Conservation (phyloP, 1,284 basidiomycete genomes). For the Agaricales sp. region DNA sequence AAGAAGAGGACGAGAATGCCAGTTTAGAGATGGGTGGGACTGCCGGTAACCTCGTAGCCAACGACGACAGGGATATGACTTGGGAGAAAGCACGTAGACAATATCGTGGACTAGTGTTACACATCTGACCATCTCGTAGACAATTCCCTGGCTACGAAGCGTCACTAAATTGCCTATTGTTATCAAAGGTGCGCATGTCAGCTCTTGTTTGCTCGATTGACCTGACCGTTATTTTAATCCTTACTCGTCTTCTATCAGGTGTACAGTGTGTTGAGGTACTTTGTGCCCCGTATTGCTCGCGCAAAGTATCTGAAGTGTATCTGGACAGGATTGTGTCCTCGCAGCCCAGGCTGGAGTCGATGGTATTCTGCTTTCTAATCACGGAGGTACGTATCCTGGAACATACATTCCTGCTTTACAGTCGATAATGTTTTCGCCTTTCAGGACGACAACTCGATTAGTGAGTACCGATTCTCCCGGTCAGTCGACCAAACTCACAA, state of each 20-base stretch:
- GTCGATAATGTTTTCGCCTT: conserved; percentile 5
- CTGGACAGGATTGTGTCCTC: conserved; percentile 65
- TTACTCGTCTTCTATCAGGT: conserved; percentile 25
- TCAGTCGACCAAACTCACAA: background rate
- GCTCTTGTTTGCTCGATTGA: background rate
- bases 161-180: conserved; percentile 75
- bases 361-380: conserved; percentile 86
- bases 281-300: conserved; percentile 11
- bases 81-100: conserved; percentile 45
- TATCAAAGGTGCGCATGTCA: conserved; percentile 54
- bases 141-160: conserved; percentile 70
- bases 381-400: conserved; percentile 56
- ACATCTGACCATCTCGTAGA: conserved; percentile 24
- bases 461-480: conserved; percentile 28
- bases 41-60: conserved; percentile 51
- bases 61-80: conserved; percentile 63
- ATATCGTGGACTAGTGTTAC: conserved; percentile 5
- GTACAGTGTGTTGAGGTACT: conserved; percentile 67
- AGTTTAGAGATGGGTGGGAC: conserved; percentile 40
- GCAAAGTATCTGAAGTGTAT: too few species aligned
- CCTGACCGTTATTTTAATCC: too few species aligned
- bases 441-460: conserved; percentile 75
- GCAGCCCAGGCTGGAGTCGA: conserved; percentile 83
- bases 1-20: conserved; percentile 22
- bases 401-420: background rate